Percentiles rank a stretch among this genome's conserved stretches.
Conservation (phyloP, 2,329 filamentous ascomycete species). For the Diaporthe batatas region DNA sequence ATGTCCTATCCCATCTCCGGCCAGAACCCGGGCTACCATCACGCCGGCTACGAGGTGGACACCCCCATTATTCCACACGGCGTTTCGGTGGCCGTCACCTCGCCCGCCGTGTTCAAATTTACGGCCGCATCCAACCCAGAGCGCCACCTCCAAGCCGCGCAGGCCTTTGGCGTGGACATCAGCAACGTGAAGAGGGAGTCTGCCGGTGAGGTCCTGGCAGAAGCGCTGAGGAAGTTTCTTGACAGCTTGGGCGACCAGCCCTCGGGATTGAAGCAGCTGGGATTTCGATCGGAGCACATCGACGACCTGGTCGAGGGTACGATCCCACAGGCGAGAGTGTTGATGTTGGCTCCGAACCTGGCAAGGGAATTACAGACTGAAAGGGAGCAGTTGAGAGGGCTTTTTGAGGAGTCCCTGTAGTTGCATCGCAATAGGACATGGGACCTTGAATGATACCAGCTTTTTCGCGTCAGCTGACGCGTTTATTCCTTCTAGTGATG, state of each 20-base stretch:
- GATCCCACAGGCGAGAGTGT: slow-evolving; percentile 88
- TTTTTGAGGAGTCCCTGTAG: slow-evolving; percentile 72
- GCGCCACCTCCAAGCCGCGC: slow-evolving; percentile 88
- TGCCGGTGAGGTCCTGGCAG: slow-evolving; percentile 88
- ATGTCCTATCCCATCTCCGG: slow-evolving; percentile 99
- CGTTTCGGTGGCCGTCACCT: slow-evolving; percentile 93
- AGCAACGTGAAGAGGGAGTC: slow-evolving; percentile 89
- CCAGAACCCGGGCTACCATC: slow-evolving; percentile 92
- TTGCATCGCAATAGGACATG: too few relatives aligned
- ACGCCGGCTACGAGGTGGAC: slow-evolving; percentile 85
- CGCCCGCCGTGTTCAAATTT: slow-evolving; percentile 94
- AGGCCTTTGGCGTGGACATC: slow-evolving; percentile 91
- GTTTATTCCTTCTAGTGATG: too few relatives aligned
- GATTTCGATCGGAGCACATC: slow-evolving; percentile 81
- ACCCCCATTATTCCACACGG: slow-evolving; percentile 92
- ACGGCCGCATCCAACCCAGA: slow-evolving; percentile 93
- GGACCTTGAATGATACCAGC: too few relatives aligned
- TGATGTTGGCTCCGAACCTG: slow-evolving; percentile 91
- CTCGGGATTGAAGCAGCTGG: slow-evolving; percentile 83
- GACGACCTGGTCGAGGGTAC: slow-evolving; percentile 93
- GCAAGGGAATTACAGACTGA: slow-evolving; percentile 77
- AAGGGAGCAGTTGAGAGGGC: slow-evolving; percentile 75
- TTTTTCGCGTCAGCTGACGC: too few relatives aligned
- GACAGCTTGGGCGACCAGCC: slow-evolving; percentile 91
- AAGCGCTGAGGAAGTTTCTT: slow-evolving; percentile 86